Evolutionary conservation across 1,139 yeast species (phyloP), one percentile per base, ranked within the genome.

Genomic region (Lodderomyces margitis): DNA sequence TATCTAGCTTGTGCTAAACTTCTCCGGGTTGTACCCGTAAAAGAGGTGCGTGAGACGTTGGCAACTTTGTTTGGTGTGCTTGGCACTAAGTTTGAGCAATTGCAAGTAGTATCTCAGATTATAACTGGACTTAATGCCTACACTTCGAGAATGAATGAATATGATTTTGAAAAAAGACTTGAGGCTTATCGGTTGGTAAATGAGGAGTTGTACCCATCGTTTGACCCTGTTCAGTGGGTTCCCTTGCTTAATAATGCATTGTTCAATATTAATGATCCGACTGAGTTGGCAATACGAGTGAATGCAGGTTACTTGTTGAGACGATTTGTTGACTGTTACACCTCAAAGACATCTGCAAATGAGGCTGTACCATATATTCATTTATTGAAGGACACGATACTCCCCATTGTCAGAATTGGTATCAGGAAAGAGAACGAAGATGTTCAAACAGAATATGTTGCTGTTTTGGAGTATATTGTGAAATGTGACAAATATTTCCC

Each of bases 201-300:
- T 49, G 95, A 87, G 48, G 60, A 58, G 0, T 52, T 65, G 3
- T 87, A 74, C 56, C 12, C 41, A 1, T 47, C 58, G 0, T 62
- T 86, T 11, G 58, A 75, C 0, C 66, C 79, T 0, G 46, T 61
- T 3, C 89, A 88, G 54, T 94, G 98, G 98, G 55, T 78, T 7
- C 97, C 97, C 2, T 55, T 94, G 3, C 47, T 92, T 30, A 76
- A 83, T 57, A 78, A 82, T 46, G 74, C 81, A 46, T 69, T 92
- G 34, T 89, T 67, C 56, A 87, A 78, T 58, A 76, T 92, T 45
- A 81, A 81, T 46, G 95, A 88, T 54, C 83, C 81, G 28, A 83
- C 80, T 17, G 99, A 92, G 58, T 70, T 86, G 45, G 84, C 96
- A 0, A 67, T 92, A 41, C 75, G 98, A 60, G 77, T 87, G 0